Conservation (phyloP, 2,329 filamentous ascomycete species). For the Pseudopyrenochaeta lycopersici region DNA sequence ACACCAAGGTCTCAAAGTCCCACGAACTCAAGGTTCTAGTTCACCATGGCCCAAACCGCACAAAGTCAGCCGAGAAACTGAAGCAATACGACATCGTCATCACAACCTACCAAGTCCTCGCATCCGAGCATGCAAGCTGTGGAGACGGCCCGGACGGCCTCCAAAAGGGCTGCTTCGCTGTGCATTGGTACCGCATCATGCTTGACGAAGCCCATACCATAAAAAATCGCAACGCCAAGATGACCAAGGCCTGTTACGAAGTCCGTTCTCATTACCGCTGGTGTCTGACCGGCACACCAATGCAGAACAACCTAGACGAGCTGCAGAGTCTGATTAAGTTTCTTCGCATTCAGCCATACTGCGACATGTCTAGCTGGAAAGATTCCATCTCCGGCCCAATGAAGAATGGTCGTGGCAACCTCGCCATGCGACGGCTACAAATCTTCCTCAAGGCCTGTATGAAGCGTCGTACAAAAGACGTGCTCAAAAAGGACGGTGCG, state of each 20-base stretch:
- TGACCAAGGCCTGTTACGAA: conserved; percentile 89
- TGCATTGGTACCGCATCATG: conserved; percentile 95
- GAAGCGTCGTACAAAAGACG: conserved; percentile 97
- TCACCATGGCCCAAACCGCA: conserved; percentile 87
- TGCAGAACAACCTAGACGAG: conserved; percentile 98
- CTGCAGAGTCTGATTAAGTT: conserved; percentile 94
- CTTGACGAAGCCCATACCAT: conserved; percentile 97
- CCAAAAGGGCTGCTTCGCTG: conserved; percentile 85
- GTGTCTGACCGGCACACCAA: conserved; percentile 95
- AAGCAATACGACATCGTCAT: conserved; percentile 93
- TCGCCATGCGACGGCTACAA: conserved; percentile 88
- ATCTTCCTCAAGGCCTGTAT: conserved; percentile 91
- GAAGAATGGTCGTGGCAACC: conserved; percentile 86
- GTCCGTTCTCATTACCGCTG: conserved; percentile 88
- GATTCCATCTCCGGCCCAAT: conserved; percentile 89
- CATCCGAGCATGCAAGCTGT: conserved; percentile 83
- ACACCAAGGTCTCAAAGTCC: conserved; percentile 75
- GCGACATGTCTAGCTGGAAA: conserved; percentile 87
- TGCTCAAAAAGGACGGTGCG: conserved; percentile 87
- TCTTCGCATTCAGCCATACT: conserved; percentile 88
- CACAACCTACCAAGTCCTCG: conserved; percentile 94
- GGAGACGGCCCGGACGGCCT: conserved; percentile 67
- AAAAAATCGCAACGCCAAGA: conserved; percentile 97
- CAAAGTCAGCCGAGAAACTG: conserved; percentile 79
- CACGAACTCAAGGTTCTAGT: conserved; percentile 83